phyloP scores from a whole-genome alignment of 129 eudicot genomes.

The Scalesia atractyloides region DNA sequence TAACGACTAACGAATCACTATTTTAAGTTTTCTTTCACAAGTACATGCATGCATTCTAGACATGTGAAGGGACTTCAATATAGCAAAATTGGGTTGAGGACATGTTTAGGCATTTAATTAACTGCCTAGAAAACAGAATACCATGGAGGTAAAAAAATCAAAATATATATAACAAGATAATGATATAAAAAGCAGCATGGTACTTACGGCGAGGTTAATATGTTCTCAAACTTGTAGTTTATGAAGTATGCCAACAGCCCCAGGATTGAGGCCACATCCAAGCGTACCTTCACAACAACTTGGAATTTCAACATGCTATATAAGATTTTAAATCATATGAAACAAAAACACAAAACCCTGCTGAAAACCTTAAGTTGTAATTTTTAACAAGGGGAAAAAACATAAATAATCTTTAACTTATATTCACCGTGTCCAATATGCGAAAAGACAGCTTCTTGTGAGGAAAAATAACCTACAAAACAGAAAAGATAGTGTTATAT shows the following conservation, averaged over 20 bases:
- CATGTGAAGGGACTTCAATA: no score
- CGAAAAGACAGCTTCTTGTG: conserved; percentile 98
- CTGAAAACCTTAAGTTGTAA: not conserved
- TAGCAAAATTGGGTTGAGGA: no score
- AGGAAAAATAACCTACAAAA: conserved; percentile 89
- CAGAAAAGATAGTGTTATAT: not conserved
- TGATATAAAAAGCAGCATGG: conserved; percentile 6
- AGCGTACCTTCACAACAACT: conserved; percentile 72
- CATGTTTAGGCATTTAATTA: not conserved
- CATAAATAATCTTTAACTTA: conserved; percentile 1
- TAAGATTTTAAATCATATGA: not conserved
- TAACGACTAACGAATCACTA: no score
- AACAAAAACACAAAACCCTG: conserved; percentile 13
- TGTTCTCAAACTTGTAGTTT: conserved; percentile 88
- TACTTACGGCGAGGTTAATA: conserved; percentile 84
- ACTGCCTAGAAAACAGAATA: not conserved
- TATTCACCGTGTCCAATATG: conserved; percentile 88
- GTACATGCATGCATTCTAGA: no score
- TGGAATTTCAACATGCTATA: conserved; percentile 11
- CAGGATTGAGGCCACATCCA: conserved; percentile 82
- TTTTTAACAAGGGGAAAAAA: not conserved
- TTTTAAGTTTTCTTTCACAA: no score
- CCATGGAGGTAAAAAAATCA: not conserved
- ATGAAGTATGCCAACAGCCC: conserved; percentile 92
- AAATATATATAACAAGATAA: conserved; percentile 1